Percentiles rank a stretch among this genome's conserved stretches.
These are phyloP conservation scores for Hortiboletus flavorubellus DNA, from an alignment of 768 basidiomycete species.

Conservation along the genomic window DNA sequence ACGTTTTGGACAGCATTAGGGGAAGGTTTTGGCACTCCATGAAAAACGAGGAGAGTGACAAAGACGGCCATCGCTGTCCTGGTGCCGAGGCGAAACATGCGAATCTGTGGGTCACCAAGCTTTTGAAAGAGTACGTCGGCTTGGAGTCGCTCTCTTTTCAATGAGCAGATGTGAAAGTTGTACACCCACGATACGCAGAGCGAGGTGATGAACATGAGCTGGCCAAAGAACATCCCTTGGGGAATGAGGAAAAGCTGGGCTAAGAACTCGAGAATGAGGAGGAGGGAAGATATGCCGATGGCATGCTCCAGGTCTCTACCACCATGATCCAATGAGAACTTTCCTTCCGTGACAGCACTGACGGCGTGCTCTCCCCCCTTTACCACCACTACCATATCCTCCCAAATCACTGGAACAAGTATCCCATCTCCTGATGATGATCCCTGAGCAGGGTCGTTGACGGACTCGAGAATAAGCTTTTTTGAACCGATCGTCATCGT, in stretches of 20 bases:
- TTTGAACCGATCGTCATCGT: constrained; percentile 26
- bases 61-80: constrained; percentile 18
- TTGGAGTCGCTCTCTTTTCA: constrained; percentile 29
- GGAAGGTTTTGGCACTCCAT: constrained; percentile 1
- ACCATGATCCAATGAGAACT: constrained; percentile 17
- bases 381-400: constrained; percentile 24
- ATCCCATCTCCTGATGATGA: constrained; percentile 29
- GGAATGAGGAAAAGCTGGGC: constrained; percentile 33
- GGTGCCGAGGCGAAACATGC: constrained; percentile 14
- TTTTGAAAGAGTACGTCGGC: constrained; percentile 16
- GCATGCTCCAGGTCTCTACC: neutral
- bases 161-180: constrained; percentile 27
- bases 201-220: constrained; percentile 34
- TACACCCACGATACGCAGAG: constrained; percentile 35
- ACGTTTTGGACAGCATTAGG: constrained; percentile 3
- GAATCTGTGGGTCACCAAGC: constrained; percentile 10
- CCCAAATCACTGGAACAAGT: constrained; percentile 10
- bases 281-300: constrained; percentile 26
- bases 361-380: constrained; percentile 28
- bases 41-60: constrained; percentile 12
- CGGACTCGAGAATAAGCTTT: constrained; percentile 14
- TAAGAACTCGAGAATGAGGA: constrained; percentile 30
- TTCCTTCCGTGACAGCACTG: constrained; percentile 28
- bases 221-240: constrained; percentile 32
- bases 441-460: constrained; percentile 10